Base-by-base conservation (phyloP, 805 yeast species). In the Candida hungchunana region DNA sequence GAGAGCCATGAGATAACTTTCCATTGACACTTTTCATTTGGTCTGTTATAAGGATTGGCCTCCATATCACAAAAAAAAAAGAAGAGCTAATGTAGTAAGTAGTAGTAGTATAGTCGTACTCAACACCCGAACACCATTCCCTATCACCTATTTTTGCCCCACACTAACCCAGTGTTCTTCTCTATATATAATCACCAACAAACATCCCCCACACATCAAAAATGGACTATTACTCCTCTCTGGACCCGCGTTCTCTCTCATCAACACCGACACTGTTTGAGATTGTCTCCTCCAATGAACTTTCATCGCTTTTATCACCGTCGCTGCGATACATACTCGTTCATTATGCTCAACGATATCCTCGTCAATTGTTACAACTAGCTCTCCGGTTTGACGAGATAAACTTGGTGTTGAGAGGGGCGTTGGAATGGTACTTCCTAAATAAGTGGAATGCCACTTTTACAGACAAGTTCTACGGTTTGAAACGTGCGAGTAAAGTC, bases 381-480 rank as follows among this genome's bases (percentile, higher is more conserved):
- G 75, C 86, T 18, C 77, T 82, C 48, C 64, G 67, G 29, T 88
- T 83, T 53, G 96, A 90, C 56, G 96, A 86, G 63, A 51, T 87
- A 24, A 81, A 81, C 48, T 56, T 81, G 4, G 40, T 74, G 2
- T 41, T 81, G 3, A 64, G 89, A 50, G 77, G 83, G 0, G 39
- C 71, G 4, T 62, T 90, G 2, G 97, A 93, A 57, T 77, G 77
- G 66, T 69, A 73, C 43, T 84, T 80, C 47, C 58, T 90, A 32
- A 71, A 64, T 34, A 66, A 67, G 32, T 84, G 93, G 86, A 89
- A 85, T 50, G 76, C 94, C 0, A 76, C 93, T 3, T 86, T 90
- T 51, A 86, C 95, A 1, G 97, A 90, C 57, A 83, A 84, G 53
- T 90, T 90, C 55, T 90, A 90, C 54, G 97, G 97, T 2, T 61